Base-by-base conservation (phyloP, 345 rosid species). In the Populus pruinosa region DNA sequence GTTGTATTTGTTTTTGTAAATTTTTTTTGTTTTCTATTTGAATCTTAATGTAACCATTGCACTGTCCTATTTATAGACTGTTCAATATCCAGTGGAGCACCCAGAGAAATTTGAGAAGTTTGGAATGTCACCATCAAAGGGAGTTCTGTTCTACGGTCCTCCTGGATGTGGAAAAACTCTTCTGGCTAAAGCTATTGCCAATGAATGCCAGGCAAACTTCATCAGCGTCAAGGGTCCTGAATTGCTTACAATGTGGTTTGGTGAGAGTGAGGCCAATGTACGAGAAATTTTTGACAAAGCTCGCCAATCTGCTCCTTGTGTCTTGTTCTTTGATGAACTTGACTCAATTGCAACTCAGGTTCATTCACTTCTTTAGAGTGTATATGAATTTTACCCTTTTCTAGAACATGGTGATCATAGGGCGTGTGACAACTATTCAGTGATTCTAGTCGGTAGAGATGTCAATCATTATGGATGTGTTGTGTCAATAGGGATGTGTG, bases 161-260 rank as follows among this genome's bases (percentile, higher is more conserved):
- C 98, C 98, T 59, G 98, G 97, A 47, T 94, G 98, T 76, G 98
- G 98, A 43, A 94, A 94, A 83, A 94, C 98, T n/a, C 97, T 94
- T 78, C 82, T 94, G 56, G 98, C 98, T 69, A 94, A 94, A 86
- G 98, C 98, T 76, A 94, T 94, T 78, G 98, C 98, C 39, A 94
- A 94, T 75, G 98, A 94, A 77, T 94, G 98, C 73, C 98, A 94
- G 81, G 98, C 98, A 23, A 94, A 94, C 86, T 93, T 94, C 88
- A 94, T 94, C 77, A 94, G 98, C 68, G 80, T 94, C 83, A 94
- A 94, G 84, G 98, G 98, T 72, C 98, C 98, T 0, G 98, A 94
- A 81, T 86, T 94, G 81, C 98, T 94, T 20, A 94, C 98, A 6
- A 94, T 94, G 98, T 94, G 98, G 98, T 94, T 94, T 77, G 98